Conservation (phyloP, 2,329 filamentous ascomycete species). For the Phaeophleospora eucalypticola region DNA sequence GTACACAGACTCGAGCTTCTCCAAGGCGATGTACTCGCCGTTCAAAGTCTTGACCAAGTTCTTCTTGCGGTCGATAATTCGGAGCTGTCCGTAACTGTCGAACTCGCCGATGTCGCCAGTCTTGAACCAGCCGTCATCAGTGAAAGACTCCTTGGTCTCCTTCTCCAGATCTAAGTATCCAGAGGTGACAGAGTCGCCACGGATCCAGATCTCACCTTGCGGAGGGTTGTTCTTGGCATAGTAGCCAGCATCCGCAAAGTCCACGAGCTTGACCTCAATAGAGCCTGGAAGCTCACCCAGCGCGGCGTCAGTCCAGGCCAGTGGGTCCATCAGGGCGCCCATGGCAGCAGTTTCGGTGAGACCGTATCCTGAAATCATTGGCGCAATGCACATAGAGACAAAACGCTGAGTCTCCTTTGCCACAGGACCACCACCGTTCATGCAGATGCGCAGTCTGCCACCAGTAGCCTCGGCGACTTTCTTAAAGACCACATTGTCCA, state of each 20-base stretch:
- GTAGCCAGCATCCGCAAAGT: constrained; percentile 86
- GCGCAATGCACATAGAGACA: constrained; percentile 84
- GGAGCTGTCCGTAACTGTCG: constrained; percentile 71
- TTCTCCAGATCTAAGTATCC: constrained; percentile 83
- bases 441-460: constrained; percentile 78
- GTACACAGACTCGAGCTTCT: constrained; percentile 91
- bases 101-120: constrained; percentile 95
- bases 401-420: constrained; percentile 84
- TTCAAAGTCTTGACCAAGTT: constrained; percentile 94
- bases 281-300: constrained; percentile 74
- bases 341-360: constrained; percentile 80
- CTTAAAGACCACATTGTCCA: constrained; percentile 84
- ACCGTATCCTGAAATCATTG: constrained; percentile 92
- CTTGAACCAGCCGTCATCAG: constrained; percentile 90
- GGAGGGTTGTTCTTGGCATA: constrained; percentile 67
- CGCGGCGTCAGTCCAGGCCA: constrained; percentile 73
- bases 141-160: constrained; percentile 73
- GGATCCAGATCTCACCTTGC: constrained; percentile 89
- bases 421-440: constrained; percentile 92
- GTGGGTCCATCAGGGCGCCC: constrained; percentile 75
- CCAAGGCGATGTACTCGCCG: constrained; percentile 93
- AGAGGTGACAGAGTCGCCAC: constrained; percentile 68
- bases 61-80: constrained; percentile 94
- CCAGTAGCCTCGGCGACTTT: constrained; percentile 89
- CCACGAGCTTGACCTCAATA: constrained; percentile 86